Conservation (phyloP, 2,329 filamentous ascomycete genomes). For the Acephala macrosclerotiorum region DNA sequence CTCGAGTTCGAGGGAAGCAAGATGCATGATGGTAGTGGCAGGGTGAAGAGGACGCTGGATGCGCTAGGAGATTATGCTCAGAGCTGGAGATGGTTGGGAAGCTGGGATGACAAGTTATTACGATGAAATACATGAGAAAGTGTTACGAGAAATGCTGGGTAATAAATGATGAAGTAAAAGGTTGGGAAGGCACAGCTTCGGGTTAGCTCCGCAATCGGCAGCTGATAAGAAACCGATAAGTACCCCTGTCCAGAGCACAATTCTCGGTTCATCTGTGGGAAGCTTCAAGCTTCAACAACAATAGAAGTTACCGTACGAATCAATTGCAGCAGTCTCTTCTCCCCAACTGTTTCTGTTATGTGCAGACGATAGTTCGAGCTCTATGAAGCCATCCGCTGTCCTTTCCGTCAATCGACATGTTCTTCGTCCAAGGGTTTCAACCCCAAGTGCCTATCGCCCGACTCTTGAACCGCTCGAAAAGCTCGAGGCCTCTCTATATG, state of each 20-base stretch:
- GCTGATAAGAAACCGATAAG: constrained; percentile 9
- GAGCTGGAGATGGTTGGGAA: constrained; percentile 73
- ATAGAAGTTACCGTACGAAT: background rate
- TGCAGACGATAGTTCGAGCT: background rate
- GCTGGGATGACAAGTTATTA: constrained; percentile 57
- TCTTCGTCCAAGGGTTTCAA: background rate
- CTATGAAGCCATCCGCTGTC: background rate
- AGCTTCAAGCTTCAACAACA: background rate
- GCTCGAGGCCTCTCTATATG: background rate
- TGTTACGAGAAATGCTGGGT: background rate
- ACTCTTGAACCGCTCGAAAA: background rate
- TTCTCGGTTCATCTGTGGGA: background rate
- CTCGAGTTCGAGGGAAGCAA: constrained; percentile 81
- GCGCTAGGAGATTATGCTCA: constrained; percentile 65
- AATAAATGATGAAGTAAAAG: background rate
- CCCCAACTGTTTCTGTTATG: background rate
- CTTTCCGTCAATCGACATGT: background rate
- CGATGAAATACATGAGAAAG: background rate
- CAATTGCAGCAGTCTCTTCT: constrained; percentile 1
- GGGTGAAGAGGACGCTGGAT: constrained; percentile 66
- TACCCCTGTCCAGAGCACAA: background rate
- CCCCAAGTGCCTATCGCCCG: no score
- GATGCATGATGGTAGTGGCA: constrained; percentile 58
- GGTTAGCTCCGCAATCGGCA: background rate
- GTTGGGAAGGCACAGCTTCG: background rate